Evolutionary conservation across 257 asterid species (phyloP).

Genomic region (Linderniella brevidens): DNA sequence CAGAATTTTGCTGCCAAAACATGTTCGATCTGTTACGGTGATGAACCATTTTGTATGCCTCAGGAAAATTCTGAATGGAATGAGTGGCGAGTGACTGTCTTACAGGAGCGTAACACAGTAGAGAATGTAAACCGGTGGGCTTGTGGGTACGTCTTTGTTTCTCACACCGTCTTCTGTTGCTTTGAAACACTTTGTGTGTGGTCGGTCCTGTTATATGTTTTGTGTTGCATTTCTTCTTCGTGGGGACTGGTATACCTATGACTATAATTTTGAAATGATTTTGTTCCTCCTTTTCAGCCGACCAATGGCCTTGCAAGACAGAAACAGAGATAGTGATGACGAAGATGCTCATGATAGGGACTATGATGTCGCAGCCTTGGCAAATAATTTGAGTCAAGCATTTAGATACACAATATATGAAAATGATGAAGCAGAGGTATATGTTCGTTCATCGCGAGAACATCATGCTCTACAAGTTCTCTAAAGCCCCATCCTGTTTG

Average conservation of each 20-base stretch:
- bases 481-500: not conserved
- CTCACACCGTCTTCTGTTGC: too few species aligned
- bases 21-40: too few species aligned
- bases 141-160: slow-evolving; percentile 45
- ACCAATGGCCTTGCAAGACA: slow-evolving; percentile 51
- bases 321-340: slow-evolving; percentile 59
- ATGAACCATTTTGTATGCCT: not conserved
- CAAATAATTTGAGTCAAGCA: slow-evolving; percentile 59
- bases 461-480: not conserved
- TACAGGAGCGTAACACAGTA: slow-evolving; percentile 44
- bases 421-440: slow-evolving; percentile 44
- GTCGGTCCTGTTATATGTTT: too few species aligned
- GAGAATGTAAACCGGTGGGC: slow-evolving; percentile 65
- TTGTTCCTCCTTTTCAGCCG: slow-evolving; percentile 30
- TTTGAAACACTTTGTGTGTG: too few species aligned
- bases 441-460: not conserved
- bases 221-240: too few species aligned
- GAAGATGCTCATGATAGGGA: slow-evolving; percentile 56
- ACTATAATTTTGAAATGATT: too few species aligned
- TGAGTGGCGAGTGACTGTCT: slow-evolving; percentile 40
- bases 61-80: slow-evolving; percentile 50
- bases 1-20: too few species aligned
- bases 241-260: too few species aligned
- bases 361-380: slow-evolving; percentile 59
- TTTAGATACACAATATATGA: slow-evolving; percentile 46